These are phyloP conservation scores for Batkoa obscura DNA, from an alignment of 371 early-diverging fungal species.

Conservation along the genomic window DNA sequence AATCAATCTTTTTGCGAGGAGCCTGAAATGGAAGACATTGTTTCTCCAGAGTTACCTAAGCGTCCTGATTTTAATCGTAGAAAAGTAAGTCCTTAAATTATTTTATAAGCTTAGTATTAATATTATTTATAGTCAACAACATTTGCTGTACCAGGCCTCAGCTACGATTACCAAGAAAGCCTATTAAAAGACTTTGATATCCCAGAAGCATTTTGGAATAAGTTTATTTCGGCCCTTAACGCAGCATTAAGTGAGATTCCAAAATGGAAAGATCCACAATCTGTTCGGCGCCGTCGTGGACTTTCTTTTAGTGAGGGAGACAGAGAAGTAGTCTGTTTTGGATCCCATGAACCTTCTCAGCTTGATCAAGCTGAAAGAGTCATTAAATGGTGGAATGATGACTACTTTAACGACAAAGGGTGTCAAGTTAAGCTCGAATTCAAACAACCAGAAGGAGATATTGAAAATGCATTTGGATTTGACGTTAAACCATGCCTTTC, in stretches of 20 bases:
- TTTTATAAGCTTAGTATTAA: not conserved
- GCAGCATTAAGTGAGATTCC: constrained; percentile 7
- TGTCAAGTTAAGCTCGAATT: constrained; percentile 6
- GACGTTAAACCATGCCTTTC: not conserved
- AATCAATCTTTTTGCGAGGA: not conserved
- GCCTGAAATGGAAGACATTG: not conserved
- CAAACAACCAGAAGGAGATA: not conserved
- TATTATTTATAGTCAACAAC: not conserved
- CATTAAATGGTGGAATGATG: constrained; percentile 8
- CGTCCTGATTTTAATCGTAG: not conserved
- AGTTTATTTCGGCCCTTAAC: constrained; percentile 3
- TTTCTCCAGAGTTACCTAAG: not conserved
- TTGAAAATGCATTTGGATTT: not conserved
- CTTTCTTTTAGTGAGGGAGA: constrained; percentile 3
- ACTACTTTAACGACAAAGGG: constrained; percentile 6
- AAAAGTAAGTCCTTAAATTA: not conserved
- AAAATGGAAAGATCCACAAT: constrained; percentile 3
- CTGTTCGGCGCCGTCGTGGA: not conserved
- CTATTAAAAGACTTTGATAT: not conserved
- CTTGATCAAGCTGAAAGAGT: constrained; percentile 5
- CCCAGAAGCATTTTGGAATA: constrained; percentile 3
- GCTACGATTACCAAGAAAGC: not conserved
- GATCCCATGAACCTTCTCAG: not conserved
- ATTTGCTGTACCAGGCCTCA: constrained; percentile 5
- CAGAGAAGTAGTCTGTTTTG: not conserved